Conservation (phyloP, 371 early-diverging fungal species). For the Mortierella sp. region DNA sequence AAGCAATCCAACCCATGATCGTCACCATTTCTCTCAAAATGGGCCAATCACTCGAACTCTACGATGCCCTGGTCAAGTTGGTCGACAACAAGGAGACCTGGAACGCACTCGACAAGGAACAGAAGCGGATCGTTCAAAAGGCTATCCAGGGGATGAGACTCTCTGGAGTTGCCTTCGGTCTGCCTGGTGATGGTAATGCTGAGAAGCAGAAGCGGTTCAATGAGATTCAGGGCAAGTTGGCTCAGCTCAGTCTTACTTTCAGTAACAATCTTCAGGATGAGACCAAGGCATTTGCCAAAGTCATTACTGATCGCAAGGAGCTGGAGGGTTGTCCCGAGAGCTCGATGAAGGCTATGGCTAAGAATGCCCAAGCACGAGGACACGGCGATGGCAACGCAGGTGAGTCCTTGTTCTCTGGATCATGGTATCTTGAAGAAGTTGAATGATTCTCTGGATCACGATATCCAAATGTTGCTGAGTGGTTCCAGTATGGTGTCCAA, state of each 20-base stretch:
- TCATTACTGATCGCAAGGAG: slow-evolving; percentile 63
- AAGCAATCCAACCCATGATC: slow-evolving; percentile 69
- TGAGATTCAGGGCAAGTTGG: slow-evolving; percentile 69
- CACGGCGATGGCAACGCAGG: slow-evolving; percentile 59
- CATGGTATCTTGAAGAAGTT: too few species aligned
- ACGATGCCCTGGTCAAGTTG: slow-evolving; percentile 67
- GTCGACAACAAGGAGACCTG: slow-evolving; percentile 59
- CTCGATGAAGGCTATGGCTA: slow-evolving; percentile 64
- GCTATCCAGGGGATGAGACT: slow-evolving; percentile 70
- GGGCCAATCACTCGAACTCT: slow-evolving; percentile 73
- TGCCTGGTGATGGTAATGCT: slow-evolving; percentile 58
- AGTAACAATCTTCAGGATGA: slow-evolving; percentile 75
- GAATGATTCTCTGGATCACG: too few species aligned
- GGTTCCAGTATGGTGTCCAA: too few species aligned
- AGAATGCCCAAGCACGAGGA: slow-evolving; percentile 63
- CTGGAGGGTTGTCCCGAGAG: slow-evolving; percentile 68
- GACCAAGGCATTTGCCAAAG: slow-evolving; percentile 68
- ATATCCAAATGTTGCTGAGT: neutral
- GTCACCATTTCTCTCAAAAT: slow-evolving; percentile 68
- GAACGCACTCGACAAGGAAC: slow-evolving; percentile 63
- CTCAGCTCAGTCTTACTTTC: slow-evolving; percentile 69
- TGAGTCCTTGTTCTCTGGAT: neutral
- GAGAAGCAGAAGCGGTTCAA: slow-evolving; percentile 69
- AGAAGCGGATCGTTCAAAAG: slow-evolving; percentile 72
- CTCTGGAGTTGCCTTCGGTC: slow-evolving; percentile 71